A percentile compares a stretch with the other conserved stretches of the same genome.
Evolutionary conservation across 1,284 basidiomycete genomes (phyloP).

Genomic region (Microstroma glucosiphilum): DNA sequence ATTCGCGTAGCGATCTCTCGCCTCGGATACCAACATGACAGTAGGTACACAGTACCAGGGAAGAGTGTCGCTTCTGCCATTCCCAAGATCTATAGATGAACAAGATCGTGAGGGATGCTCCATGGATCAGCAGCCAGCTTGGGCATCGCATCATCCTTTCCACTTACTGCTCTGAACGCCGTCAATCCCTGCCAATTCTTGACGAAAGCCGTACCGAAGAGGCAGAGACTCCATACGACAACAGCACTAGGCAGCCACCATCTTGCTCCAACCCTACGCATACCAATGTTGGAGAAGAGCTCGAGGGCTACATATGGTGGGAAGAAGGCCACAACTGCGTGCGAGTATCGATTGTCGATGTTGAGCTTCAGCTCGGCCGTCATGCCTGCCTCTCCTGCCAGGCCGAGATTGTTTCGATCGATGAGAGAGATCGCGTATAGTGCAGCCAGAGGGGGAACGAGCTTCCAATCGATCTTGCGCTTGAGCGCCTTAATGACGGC

Average conservation of each 20-base stretch:
- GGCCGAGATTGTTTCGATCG: conserved; percentile 37
- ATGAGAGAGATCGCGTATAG: conserved; percentile 51
- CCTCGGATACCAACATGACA: conserved; percentile 55
- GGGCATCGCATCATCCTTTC: background rate
- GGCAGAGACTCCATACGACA: conserved; percentile 51
- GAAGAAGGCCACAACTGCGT: conserved; percentile 52
- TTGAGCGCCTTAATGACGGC: conserved; percentile 24
- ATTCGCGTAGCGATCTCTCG: conserved; percentile 52
- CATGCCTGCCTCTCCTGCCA: conserved; percentile 38
- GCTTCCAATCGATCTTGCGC: conserved; percentile 47
- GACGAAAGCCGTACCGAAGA: conserved; percentile 43
- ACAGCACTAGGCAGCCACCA: conserved; percentile 48
- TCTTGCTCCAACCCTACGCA: conserved; percentile 51
- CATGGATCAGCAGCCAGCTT: background rate
- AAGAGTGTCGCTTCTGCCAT: conserved; percentile 42
- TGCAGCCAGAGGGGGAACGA: conserved; percentile 50
- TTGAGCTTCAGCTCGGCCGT: conserved; percentile 28
- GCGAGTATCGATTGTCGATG: conserved; percentile 28
- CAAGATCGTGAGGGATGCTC: background rate
- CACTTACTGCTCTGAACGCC: background rate
- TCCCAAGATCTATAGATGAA: conserved; percentile 50
- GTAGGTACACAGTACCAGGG: conserved; percentile 51
- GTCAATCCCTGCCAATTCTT: background rate
- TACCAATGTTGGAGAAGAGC: conserved; percentile 36
- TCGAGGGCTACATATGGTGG: conserved; percentile 47